A percentile compares a stretch with the other conserved stretches of the same genome.
phyloP scores from a whole-genome alignment of 805 yeast genomes.

The Ogataea pini region DNA sequence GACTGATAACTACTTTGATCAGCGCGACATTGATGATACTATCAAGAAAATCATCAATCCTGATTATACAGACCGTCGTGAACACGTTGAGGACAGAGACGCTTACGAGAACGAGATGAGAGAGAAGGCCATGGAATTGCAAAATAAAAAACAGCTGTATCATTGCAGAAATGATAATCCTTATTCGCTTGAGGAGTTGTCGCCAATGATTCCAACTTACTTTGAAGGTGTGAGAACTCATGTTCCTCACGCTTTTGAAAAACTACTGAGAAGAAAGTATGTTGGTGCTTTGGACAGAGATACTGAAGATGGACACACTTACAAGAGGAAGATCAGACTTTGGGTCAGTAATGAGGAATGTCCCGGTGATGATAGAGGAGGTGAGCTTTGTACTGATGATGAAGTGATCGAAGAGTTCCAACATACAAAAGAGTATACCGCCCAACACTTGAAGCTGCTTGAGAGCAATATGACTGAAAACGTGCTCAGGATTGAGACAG shows the following conservation, averaged over 20 bases:
- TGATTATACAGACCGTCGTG: constrained; percentile 16
- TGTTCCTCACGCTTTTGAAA: constrained; percentile 48
- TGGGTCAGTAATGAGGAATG: constrained; percentile 49
- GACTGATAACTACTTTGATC: constrained; percentile 34
- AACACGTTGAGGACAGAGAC: constrained; percentile 16
- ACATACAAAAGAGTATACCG: constrained; percentile 33
- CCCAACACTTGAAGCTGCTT: constrained; percentile 24
- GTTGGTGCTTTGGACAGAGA: constrained; percentile 35
- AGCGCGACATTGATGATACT: constrained; percentile 18
- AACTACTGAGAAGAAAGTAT: constrained; percentile 52
- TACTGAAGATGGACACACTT: constrained; percentile 45
- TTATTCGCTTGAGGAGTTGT: constrained; percentile 43
- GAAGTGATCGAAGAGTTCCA: constrained; percentile 34
- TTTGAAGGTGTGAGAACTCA: constrained; percentile 59
- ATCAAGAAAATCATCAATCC: constrained; percentile 25
- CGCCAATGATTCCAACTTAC: constrained; percentile 49
- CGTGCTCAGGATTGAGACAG: constrained; percentile 20
- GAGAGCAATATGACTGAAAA: constrained; percentile 10
- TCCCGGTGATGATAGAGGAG: constrained; percentile 27
- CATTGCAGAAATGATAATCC: constrained; percentile 61
- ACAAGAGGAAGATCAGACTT: constrained; percentile 50
- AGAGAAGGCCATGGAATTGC: constrained; percentile 23
- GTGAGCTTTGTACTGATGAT: constrained; percentile 34
- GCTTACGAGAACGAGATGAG: constrained; percentile 19
- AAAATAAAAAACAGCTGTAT: constrained; percentile 32